A percentile compares a stretch with the other conserved stretches of the same genome.
Conservation (phyloP, 1,284 basidiomycete genomes). For the Hypsizygus ulmarius region DNA sequence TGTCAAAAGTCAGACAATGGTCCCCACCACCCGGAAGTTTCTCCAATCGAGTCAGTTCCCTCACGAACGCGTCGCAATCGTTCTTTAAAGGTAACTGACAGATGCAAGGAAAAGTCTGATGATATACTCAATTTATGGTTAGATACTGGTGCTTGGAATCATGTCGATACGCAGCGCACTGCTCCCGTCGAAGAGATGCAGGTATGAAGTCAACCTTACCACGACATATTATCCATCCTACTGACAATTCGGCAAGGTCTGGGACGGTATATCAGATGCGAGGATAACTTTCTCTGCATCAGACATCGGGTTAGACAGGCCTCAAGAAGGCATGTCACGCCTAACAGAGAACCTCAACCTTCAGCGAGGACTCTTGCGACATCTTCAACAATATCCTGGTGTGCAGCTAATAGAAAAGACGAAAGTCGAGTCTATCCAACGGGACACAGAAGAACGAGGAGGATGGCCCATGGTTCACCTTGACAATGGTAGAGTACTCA, state of each 20-base stretch:
- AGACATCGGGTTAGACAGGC: constrained; percentile 38
- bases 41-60: constrained; percentile 88
- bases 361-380: constrained; percentile 74
- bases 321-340: constrained; percentile 64
- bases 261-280: constrained; percentile 86
- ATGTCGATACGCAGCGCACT: constrained; percentile 73
- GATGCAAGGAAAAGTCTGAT: background rate
- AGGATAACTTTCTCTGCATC: constrained; percentile 68
- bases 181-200: constrained; percentile 83
- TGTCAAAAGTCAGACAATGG: constrained; percentile 74
- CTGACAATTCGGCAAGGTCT: constrained; percentile 57
- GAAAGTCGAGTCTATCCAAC: constrained; percentile 63
- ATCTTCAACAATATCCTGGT: constrained; percentile 42
- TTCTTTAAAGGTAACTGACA: constrained; percentile 66
- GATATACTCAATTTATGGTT: background rate
- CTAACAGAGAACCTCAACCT: constrained; percentile 91
- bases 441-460: constrained; percentile 43
- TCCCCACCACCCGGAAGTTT: constrained; percentile 51
- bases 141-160: constrained; percentile 84
- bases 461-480: constrained; percentile 77
- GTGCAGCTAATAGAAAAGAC: constrained; percentile 64
- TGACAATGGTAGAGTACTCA: constrained; percentile 57
- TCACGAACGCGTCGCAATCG: constrained; percentile 79
- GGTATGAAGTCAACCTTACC: constrained; percentile 37
- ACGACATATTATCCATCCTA: constrained; percentile 3